Evolutionary conservation across 352 stramenopile genomes (phyloP).

Genomic region (Phytophthora melonis): DNA sequence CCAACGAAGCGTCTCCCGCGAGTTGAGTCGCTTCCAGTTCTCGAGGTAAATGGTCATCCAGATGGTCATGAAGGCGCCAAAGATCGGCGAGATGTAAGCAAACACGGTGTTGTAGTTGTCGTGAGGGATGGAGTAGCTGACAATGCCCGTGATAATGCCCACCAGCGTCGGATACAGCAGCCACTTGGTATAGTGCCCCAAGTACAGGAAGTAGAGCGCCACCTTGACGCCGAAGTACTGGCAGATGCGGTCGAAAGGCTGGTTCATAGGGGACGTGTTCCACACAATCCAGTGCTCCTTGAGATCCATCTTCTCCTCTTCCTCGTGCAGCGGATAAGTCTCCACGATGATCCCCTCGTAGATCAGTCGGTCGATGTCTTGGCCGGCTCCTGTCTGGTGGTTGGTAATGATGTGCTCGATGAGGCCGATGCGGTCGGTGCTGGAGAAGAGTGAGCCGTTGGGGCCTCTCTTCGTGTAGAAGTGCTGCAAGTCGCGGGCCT

Average conservation of each 20-base stretch:
- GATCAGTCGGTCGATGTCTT: conserved; percentile 78
- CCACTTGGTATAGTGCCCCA: conserved; percentile 96
- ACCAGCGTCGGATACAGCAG: conserved; percentile 94
- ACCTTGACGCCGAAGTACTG: conserved; percentile 93
- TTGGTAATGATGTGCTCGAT: conserved; percentile 90
- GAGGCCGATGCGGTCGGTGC: conserved; percentile 79
- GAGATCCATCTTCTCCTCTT: conserved; percentile 67
- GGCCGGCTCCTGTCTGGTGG: conserved; percentile 64
- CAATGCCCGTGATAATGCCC: conserved; percentile 90
- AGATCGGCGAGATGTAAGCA: conserved; percentile 78
- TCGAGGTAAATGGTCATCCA: conserved; percentile 93
- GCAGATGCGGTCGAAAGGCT: conserved; percentile 84
- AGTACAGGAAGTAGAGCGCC: conserved; percentile 97
- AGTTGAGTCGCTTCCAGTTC: conserved; percentile 90
- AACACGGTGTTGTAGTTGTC: conserved; percentile 69
- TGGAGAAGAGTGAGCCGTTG: conserved; percentile 74
- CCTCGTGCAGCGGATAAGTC: conserved; percentile 82
- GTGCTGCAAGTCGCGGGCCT: conserved; percentile 67
- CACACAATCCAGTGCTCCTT: conserved; percentile 78
- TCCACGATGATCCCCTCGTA: conserved; percentile 83
- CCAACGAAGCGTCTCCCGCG: conserved; percentile 84
- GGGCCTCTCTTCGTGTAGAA: conserved; percentile 74
- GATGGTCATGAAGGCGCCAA: conserved; percentile 90
- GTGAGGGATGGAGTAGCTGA: conserved; percentile 61
- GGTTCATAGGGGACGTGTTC: conserved; percentile 75